Base-by-base conservation (phyloP, 192 early-diverging fungal genomes). In the Phlyctochytrium planicorne region DNA sequence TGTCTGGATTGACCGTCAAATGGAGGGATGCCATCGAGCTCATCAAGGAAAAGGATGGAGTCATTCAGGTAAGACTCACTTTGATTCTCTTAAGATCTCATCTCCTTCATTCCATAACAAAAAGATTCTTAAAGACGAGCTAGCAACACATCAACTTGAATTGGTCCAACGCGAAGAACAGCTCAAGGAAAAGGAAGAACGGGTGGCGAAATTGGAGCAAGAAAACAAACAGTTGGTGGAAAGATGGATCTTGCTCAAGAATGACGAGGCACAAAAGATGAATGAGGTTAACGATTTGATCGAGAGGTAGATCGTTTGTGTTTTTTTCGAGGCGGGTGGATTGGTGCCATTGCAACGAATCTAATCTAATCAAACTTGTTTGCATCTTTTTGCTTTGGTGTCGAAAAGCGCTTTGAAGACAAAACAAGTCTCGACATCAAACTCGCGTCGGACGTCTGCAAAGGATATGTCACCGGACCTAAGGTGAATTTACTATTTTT, bases 221-320 rank as follows among this genome's bases (percentile, higher is more conserved):
- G 96, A 98, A 71, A 96, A 98, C 74, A 70, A 57, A 30, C 84
- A 94, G 55, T 80, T 98, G 34, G 81, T 98, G 30, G 88, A 94
- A 66, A 80, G 96, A 59, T 96, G 94, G 93, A 81, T 84, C 25
- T 27, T 68, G 35, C 83, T 95, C 34, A 89, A 91, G 71, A 75
- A 94, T 90, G 75, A 94, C 85, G 90, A 92, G 90, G 95, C 91
- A 0, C 87, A 92, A 33, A 89, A 89, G 70, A 91, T 98, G 88
- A 97, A 98, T 74, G 91, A 93, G 52, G 93, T 89, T 2, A 98
- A 94, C 62, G 83, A 86, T 57, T 91, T 93, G 79, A 84, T 92
- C 67, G 96, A 95, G 85, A 80, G 74, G 90, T 88, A 80, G 72
- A 71, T 77, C 52, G 56, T 66, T 60, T 27, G 27, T 40, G 25